Evolutionary conservation across 1,139 yeast species (phyloP).

Genomic region (Hyphopichia wangnamkhiaoensis): DNA sequence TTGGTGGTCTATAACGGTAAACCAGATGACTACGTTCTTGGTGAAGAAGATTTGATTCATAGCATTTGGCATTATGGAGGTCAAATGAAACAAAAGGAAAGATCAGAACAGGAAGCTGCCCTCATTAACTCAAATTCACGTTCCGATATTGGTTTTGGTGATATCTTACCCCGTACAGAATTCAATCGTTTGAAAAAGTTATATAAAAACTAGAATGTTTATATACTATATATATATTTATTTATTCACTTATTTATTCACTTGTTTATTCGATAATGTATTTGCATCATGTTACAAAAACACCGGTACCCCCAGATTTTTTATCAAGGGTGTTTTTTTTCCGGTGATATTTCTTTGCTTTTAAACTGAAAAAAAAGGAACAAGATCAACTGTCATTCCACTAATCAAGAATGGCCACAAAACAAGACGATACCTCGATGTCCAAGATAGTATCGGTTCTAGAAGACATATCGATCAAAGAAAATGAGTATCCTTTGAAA

Average conservation of each 20-base stretch:
- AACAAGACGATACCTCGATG: not conserved
- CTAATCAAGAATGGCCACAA: not conserved
- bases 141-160: slow-evolving; percentile 45
- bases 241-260: too few species aligned
- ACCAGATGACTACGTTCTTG: slow-evolving; percentile 33
- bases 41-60: slow-evolving; percentile 68
- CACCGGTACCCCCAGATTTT: too few species aligned
- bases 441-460: slow-evolving; percentile 12
- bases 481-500: slow-evolving; percentile 4
- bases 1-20: slow-evolving; percentile 44
- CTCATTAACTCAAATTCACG: slow-evolving; percentile 33
- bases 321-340: too few species aligned
- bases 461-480: slow-evolving; percentile 15
- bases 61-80: slow-evolving; percentile 54
- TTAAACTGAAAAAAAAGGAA: too few species aligned
- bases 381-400: too few species aligned
- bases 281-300: too few species aligned
- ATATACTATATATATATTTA: not conserved
- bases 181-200: slow-evolving; percentile 40
- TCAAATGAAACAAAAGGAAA: slow-evolving; percentile 35
- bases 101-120: slow-evolving; percentile 38
- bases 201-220: slow-evolving; percentile 24
- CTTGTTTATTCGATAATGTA: too few species aligned
- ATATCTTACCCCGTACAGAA: slow-evolving; percentile 50
- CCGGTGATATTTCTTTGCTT: too few species aligned